These are phyloP conservation scores for Fusarium sp. DNA, from an alignment of 2,329 filamentous ascomycete species.

Conservation along the genomic window DNA sequence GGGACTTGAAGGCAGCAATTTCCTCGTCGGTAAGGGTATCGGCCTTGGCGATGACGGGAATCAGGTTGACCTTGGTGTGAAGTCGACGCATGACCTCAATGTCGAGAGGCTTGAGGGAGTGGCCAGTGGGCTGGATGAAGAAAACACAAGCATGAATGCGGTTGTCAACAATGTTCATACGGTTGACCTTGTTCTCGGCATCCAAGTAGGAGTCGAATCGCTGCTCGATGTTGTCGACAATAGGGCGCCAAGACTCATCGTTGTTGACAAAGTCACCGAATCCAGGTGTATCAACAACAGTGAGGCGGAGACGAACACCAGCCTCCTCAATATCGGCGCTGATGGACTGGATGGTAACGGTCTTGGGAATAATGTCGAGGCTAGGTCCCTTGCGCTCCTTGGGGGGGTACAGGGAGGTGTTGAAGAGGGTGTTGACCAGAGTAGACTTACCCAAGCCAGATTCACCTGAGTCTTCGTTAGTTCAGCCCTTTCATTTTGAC, in stretches of 20 bases:
- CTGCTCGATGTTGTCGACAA: slow-evolving; percentile 99
- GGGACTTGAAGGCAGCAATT: slow-evolving; percentile 92
- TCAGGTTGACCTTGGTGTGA: slow-evolving; percentile 99
- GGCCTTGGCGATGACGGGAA: slow-evolving; percentile 98
- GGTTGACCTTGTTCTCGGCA: slow-evolving; percentile 99
- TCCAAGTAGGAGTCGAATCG: slow-evolving; percentile 98
- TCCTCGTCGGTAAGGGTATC: slow-evolving; percentile 98
- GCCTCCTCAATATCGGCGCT: slow-evolving; percentile 98
- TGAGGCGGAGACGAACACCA: slow-evolving; percentile 93
- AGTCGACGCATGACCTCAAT: slow-evolving; percentile 99
- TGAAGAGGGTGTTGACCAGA: slow-evolving; percentile 98
- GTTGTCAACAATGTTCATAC: slow-evolving; percentile 99
- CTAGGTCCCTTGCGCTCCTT: slow-evolving; percentile 98
- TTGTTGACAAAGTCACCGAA: slow-evolving; percentile 99
- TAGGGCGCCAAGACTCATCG: slow-evolving; percentile 98
- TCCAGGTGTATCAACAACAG: slow-evolving; percentile 96
- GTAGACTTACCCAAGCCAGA: slow-evolving; percentile 99
- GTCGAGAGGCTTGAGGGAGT: slow-evolving; percentile 97
- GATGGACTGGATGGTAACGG: slow-evolving; percentile 92
- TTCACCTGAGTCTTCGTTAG: slow-evolving; percentile 74
- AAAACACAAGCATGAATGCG: slow-evolving; percentile 98
- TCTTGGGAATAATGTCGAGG: slow-evolving; percentile 98
- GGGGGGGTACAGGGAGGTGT: slow-evolving; percentile 97
- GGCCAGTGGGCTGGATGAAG: slow-evolving; percentile 99
- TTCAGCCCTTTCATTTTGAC: neutral